phyloP scores from a whole-genome alignment of 495 filamentous ascomycete genomes.

The Talaromyces nanjingensis region DNA sequence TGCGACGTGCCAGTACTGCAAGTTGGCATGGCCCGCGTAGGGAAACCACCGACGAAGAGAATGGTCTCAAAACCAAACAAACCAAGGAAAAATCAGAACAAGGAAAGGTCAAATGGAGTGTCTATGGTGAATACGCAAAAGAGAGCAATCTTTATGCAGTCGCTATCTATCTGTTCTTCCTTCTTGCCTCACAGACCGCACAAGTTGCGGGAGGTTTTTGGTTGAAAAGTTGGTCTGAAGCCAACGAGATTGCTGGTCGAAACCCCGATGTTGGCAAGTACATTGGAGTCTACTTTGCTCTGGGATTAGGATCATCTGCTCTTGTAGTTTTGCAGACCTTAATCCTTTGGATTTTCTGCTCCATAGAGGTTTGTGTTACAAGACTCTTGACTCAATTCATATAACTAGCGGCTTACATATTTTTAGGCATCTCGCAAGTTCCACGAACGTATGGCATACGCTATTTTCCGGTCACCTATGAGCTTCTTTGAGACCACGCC shows the following conservation, averaged over 20 bases:
- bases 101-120: constrained; percentile 95
- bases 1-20: constrained; percentile 84
- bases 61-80: constrained; percentile 68
- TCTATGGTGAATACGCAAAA: constrained; percentile 85
- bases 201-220: constrained; percentile 80
- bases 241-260: constrained; percentile 55
- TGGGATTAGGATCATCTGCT: constrained; percentile 81
- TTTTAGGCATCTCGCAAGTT: constrained; percentile 81
- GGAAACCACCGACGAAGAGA: constrained; percentile 79
- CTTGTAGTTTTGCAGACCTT: constrained; percentile 89
- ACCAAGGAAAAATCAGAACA: constrained; percentile 82
- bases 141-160: constrained; percentile 87
- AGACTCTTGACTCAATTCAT: constrained; percentile 8
- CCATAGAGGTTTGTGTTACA: constrained; percentile 71
- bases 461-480: constrained; percentile 98
- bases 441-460: constrained; percentile 95
- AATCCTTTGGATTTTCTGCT: constrained; percentile 98
- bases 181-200: constrained; percentile 73
- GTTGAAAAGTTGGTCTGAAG: constrained; percentile 88
- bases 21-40: constrained; percentile 82
- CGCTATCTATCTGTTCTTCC: constrained; percentile 65
- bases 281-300: constrained; percentile 88
- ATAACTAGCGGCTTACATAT: constrained; percentile 10
- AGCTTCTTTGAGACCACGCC: constrained; percentile 98
- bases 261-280: constrained; percentile 81